A percentile compares a stretch with the other conserved stretches of the same genome.
phyloP scores from a whole-genome alignment of 2,329 filamentous ascomycete species.

The Clathrospora elynae region DNA sequence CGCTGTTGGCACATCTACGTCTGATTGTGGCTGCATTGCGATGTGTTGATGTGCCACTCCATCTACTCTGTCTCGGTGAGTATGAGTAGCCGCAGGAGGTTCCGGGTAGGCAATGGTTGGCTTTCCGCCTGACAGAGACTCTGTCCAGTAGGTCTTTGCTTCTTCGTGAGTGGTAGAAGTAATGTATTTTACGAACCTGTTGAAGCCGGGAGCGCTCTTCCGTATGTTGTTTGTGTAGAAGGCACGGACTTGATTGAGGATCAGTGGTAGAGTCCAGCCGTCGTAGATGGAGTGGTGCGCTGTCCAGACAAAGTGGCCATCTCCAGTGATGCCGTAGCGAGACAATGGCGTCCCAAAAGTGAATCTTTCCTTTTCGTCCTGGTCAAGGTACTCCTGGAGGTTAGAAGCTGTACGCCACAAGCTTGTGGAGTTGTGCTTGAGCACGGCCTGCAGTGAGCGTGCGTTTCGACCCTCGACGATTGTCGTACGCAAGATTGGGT shows the following conservation, averaged over 20 bases:
- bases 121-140: not conserved
- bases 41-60: not conserved
- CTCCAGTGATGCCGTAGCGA: constrained; percentile 18
- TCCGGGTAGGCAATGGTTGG: not conserved
- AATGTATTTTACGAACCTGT: constrained; percentile 17
- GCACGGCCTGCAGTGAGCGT: constrained; percentile 18
- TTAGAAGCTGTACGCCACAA: constrained; percentile 13
- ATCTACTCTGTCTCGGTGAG: not conserved
- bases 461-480: not conserved
- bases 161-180: not conserved
- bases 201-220: not conserved
- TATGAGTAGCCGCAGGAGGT: not conserved
- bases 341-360: constrained; percentile 15
- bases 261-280: constrained; percentile 28
- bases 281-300: constrained; percentile 36
- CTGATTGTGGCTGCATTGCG: constrained; percentile 12
- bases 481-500: constrained; percentile 53
- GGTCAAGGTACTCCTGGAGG: constrained; percentile 13
- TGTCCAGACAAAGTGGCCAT: constrained; percentile 30
- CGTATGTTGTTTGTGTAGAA: not conserved
- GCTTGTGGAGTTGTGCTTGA: not conserved
- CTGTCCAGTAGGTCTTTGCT: not conserved
- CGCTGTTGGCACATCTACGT: not conserved
- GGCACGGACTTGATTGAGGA: too few relatives aligned
- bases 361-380: constrained; percentile 10